Percentiles rank a stretch among this genome's conserved stretches.
These are phyloP conservation scores for Coleophoma eucalyptorum DNA, from an alignment of 2,329 filamentous ascomycete species.

Conservation along the genomic window DNA sequence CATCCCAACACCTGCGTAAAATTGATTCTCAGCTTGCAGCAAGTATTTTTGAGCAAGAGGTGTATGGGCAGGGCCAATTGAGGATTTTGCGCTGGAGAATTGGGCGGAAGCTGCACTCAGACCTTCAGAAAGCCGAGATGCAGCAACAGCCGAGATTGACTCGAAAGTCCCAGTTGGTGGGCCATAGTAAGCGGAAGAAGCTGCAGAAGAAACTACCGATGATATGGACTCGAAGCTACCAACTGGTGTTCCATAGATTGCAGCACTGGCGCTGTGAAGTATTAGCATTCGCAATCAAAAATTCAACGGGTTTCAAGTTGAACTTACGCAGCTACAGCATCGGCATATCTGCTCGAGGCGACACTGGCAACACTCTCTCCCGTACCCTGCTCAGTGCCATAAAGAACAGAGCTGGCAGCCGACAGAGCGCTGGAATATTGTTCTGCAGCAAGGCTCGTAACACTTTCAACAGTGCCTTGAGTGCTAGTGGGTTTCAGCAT, in stretches of 20 bases:
- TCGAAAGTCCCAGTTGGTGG: slow-evolving; percentile 51
- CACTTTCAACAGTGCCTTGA: slow-evolving; percentile 42
- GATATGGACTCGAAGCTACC: slow-evolving; percentile 45
- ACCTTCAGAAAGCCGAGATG: slow-evolving; percentile 67
- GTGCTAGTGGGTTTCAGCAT: slow-evolving; percentile 37
- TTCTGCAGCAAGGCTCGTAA: slow-evolving; percentile 49
- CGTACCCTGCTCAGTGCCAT: slow-evolving; percentile 40
- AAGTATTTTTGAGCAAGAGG: slow-evolving; percentile 48
- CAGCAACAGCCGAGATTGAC: slow-evolving; percentile 64
- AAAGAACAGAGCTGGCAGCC: slow-evolving; percentile 52
- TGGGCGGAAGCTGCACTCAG: slow-evolving; percentile 67
- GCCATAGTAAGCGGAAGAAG: slow-evolving; percentile 45
- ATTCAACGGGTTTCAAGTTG: neutral
- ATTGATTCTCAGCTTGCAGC: slow-evolving; percentile 60
- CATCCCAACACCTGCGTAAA: slow-evolving; percentile 74
- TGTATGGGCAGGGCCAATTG: slow-evolving; percentile 57
- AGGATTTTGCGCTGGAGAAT: slow-evolving; percentile 64
- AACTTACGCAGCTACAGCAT: slow-evolving; percentile 53
- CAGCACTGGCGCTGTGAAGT: slow-evolving; percentile 41
- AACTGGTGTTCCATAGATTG: slow-evolving; percentile 63
- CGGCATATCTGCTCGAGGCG: slow-evolving; percentile 48
- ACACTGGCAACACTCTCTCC: slow-evolving; percentile 43
- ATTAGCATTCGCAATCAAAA: slow-evolving; percentile 2
- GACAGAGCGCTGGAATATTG: slow-evolving; percentile 52
- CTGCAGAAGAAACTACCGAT: slow-evolving; percentile 39